Conservation (phyloP, 306 rosid genomes). For the Gynostemma pentaphyllum region DNA sequence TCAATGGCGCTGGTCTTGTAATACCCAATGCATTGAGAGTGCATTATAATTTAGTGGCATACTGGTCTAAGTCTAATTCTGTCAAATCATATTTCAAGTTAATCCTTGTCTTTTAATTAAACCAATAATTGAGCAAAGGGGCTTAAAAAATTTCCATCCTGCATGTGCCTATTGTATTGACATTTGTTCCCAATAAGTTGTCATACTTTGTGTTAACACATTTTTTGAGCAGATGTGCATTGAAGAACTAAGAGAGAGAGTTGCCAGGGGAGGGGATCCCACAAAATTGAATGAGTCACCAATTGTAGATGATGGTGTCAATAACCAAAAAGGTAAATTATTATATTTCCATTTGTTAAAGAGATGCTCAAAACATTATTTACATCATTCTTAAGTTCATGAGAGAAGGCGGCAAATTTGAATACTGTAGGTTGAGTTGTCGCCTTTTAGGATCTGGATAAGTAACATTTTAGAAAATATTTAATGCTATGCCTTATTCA, state of each 20-base stretch:
- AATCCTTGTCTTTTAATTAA: not conserved
- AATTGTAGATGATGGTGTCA: constrained; percentile 23
- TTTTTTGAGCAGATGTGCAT: constrained; percentile 43
- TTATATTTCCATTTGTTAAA: not conserved
- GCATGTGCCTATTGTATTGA: not conserved
- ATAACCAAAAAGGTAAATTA: constrained; percentile 40
- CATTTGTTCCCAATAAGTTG: not conserved
- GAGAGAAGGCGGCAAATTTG: not conserved
- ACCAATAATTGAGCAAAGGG: not conserved
- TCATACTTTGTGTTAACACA: not conserved
- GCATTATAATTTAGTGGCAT: not conserved
- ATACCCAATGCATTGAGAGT: not conserved
- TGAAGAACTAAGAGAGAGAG: constrained; percentile 82
- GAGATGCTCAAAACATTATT: not conserved
- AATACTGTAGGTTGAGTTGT: not conserved
- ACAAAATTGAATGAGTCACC: constrained; percentile 54
- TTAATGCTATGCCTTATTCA: no score
- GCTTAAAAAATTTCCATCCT: not conserved
- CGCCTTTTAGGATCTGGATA: no score
- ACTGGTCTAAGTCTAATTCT: not conserved
- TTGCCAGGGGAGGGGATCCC: constrained; percentile 93
- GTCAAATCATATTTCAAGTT: not conserved
- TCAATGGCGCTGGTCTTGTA: not conserved
- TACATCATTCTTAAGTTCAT: not conserved
- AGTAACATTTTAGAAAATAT: no score